Evolutionary conservation across 1,284 basidiomycete species (phyloP).

Genomic region (Ceratobasidium sp.): DNA sequence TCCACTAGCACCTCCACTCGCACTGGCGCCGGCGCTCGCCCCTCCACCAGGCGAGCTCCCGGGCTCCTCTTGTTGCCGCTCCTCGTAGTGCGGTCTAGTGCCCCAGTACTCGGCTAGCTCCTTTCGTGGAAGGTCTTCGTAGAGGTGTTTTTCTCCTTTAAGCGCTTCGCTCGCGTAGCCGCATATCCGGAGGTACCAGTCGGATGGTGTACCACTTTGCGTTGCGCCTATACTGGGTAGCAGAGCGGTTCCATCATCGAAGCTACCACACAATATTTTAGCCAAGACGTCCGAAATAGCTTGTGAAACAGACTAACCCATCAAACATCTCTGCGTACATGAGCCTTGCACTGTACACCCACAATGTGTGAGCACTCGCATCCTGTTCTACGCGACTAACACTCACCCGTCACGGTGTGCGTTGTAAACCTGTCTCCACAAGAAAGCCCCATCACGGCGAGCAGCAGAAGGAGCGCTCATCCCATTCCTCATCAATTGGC

Average conservation of each 20-base stretch:
- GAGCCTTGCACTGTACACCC: conserved; percentile 58
- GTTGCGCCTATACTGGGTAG: conserved; percentile 78
- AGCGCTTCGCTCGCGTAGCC: conserved; percentile 76
- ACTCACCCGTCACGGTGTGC: conserved; percentile 63
- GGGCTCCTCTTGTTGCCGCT: conserved; percentile 52
- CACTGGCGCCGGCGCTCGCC: conserved; percentile 49
- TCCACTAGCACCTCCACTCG: conserved; percentile 47
- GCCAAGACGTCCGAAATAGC: background rate
- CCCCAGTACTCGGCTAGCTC: conserved; percentile 79
- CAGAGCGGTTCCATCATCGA: conserved; percentile 81
- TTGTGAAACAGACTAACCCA: conserved; percentile 64
- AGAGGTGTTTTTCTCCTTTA: conserved; percentile 68
- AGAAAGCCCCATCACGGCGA: conserved; percentile 73
- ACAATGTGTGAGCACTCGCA: background rate
- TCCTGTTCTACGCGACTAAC: background rate
- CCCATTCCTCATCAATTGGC: conserved; percentile 73
- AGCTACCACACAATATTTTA: conserved; percentile 58
- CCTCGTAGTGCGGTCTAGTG: conserved; percentile 68
- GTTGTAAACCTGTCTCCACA: conserved; percentile 79
- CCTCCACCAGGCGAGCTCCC: conserved; percentile 48
- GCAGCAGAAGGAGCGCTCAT: conserved; percentile 66
- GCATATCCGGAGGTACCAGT: conserved; percentile 83
- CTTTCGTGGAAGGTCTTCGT: conserved; percentile 68
- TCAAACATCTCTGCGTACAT: conserved; percentile 88
- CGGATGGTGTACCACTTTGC: conserved; percentile 71